Conservation (phyloP, 495 filamentous ascomycete species). For the Podospora appendiculata region DNA sequence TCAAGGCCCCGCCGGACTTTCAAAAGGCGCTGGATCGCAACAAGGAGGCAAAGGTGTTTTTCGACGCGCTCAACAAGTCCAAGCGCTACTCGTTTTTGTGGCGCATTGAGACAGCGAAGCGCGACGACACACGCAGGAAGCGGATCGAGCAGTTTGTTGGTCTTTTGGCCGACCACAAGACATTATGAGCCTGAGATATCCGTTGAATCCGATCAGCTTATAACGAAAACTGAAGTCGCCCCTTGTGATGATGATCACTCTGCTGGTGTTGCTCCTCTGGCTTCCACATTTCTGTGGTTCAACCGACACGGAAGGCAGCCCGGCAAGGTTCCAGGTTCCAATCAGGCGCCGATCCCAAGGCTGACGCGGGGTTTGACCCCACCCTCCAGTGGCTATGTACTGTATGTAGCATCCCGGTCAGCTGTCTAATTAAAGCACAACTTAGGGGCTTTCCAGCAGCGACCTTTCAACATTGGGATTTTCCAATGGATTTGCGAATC, state of each 20-base stretch:
- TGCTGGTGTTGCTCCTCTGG: not conserved
- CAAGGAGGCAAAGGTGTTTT: conserved; percentile 26
- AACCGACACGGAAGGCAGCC: not conserved
- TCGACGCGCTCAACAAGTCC: conserved; percentile 32
- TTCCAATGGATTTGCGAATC: too few relatives aligned
- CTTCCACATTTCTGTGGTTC: not conserved
- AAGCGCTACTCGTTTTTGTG: conserved; percentile 36
- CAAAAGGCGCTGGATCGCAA: conserved; percentile 20
- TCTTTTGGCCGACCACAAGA: conserved; percentile 13
- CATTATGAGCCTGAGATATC: not conserved
- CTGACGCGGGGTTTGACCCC: too few relatives aligned
- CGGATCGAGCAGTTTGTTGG: conserved; percentile 22
- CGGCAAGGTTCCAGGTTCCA: too few relatives aligned
- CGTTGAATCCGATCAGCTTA: too few relatives aligned
- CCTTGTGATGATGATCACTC: not conserved
- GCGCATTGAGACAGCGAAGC: conserved; percentile 33
- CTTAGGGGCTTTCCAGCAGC: too few relatives aligned
- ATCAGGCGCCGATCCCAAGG: too few relatives aligned
- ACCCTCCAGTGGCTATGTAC: too few relatives aligned
- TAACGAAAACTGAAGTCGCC: not conserved
- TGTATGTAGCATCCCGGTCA: too few relatives aligned
- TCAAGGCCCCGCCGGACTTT: conserved; percentile 40
- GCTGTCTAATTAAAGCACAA: too few relatives aligned
- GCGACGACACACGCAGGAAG: conserved; percentile 17
- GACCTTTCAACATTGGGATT: too few relatives aligned